Evolutionary conservation across 257 asterid species (phyloP), one percentile per base, ranked within the genome.

Genomic region (Solanum sparsipilum): DNA sequence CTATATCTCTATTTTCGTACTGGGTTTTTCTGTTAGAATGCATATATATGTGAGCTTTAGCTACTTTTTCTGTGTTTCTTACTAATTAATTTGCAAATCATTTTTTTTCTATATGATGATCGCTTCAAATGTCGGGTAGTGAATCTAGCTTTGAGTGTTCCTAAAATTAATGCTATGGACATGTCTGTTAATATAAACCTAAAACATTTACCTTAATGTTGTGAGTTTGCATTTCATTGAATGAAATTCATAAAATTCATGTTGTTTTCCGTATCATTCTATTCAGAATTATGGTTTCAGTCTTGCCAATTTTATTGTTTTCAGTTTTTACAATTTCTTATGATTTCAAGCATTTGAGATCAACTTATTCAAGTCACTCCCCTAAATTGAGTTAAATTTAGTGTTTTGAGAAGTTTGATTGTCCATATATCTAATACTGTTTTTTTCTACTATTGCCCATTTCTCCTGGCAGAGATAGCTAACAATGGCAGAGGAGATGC

Each of bases 401-500:
- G 36, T 46, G 67, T 39, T 39, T 41, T 79, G 27, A 27, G 39
- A 79, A 16, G 67, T 44, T 79, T 18, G 25, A 27, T 27, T 16
- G 25, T 44, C 67, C 65, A 27, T 79, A 27, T 44, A 46, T 79
- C 67, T 27, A 27, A 46, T 44, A 79, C n/a, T 3, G 52, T 4
- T 31, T 16, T 46, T 81, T 18, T 29, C 38, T 39, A 13, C 23
- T 13, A n/a, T 15, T 15, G n/a, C 41, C 6, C 35, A 31, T 15
- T 29, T 41, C 11, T 44, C 31, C 39, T 79, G 16, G 11, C 44
- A 20, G 86, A 29, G 70, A 29, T 29, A 29, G 29, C 44, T 82
- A 48, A 52, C 21, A 67, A 96, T 96, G 98, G 92, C 93, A 7
- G 95, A 90, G 90, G 98, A 90, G 88, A 92, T 89, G 39, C 88